Base-by-base conservation (phyloP, 495 filamentous ascomycete genomes). In the Penicillium goetzii region DNA sequence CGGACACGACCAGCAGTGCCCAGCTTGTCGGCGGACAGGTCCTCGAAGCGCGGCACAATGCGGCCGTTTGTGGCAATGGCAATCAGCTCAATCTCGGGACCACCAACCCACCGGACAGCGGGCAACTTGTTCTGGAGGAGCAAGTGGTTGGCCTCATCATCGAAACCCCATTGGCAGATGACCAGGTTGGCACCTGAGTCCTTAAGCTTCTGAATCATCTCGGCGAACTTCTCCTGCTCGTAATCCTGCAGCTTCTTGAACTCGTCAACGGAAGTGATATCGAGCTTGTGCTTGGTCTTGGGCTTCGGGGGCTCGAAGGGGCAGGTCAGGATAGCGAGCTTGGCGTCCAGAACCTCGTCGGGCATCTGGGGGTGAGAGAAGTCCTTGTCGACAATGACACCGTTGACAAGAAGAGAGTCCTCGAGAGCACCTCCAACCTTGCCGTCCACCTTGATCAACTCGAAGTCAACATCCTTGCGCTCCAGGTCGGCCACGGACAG, bases 291-390 rank as follows among this genome's bases (percentile, higher is more conserved):
- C 86, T 99, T 99, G 28, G 95, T 99, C 88, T 99, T 99, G 52
- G 95, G 95, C 84, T 99, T 99, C 17, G 95, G 95, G n/a, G 95
- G 95, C 80, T 99, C 95, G 76, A 99, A 98, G 1, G 95, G 93
- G 74, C 95, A 99, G 47, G 95, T 99, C 50, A 99, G 82, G 69
- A 99, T 98, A 43, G 95, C 95, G 70, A 99, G 84, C 80, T 97
- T 98, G 68, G 96, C 95, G 78, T 99, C 91, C 58, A 80, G 83
- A 57, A 99, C 94, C 76, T 97, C 90, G 55, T 88, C 88, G 30
- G 95, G 95, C 95, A 99, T 99, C 76, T 99, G 95, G 17, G 95
- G 96, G 77, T 99, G 95, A 34, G 95, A 99, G 81, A 99, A 98
- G 76, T 99, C 95, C 81, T 99, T 99, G 84, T 99, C 95, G 72